Base-by-base conservation (phyloP, 225 moss, liverwort and hornwort genomes). In the Antitrichia curtipendula region DNA sequence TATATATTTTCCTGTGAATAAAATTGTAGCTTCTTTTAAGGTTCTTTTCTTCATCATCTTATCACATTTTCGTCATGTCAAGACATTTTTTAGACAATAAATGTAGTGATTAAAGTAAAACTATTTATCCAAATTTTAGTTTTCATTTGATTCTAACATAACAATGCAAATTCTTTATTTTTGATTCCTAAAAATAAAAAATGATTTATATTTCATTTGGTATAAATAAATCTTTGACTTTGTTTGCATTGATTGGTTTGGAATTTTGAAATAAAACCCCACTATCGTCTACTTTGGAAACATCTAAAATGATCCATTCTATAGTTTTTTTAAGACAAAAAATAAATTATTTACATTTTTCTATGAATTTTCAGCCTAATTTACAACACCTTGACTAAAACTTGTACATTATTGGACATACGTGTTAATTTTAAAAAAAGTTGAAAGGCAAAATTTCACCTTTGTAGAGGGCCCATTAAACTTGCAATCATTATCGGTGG, bases 351-450 rank as follows among this genome's bases (percentile, higher is more conserved):
- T n/a, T n/a, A n/a, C n/a, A n/a, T n/a, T n/a, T n/a, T n/a, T n/a
- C n/a, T n/a, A n/a, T n/a, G n/a, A n/a, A 3, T 4, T 69, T 41
- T 69, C 0, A 8, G 2, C 2, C 8, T 5, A 41, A 43, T 27
- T 70, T 43, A 16, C 5, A 41, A 4, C 15, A 41, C 25, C 27
- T 15, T 43, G 27, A 70, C 8, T 27, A 70, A 21, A 43, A 7
- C 5, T 41, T 3, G 9, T 0, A 16, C 3, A 13, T 4, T 70
- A 41, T n/a, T 1, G 6, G 18, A 19, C 10, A 64, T 5, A 61
- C 3, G 9, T 50, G 21, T 20, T 20, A 8, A 4, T 62, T 36
- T 65, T 10, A 18, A n/a, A 0, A 12, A 66, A 21, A n/a, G 12
- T 66, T 66, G 24, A 69, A 69, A 21, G 12, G 8, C 0, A 68